Base-by-base conservation (phyloP, 2,329 filamentous ascomycete genomes). In the Monilinia aucupariae region DNA sequence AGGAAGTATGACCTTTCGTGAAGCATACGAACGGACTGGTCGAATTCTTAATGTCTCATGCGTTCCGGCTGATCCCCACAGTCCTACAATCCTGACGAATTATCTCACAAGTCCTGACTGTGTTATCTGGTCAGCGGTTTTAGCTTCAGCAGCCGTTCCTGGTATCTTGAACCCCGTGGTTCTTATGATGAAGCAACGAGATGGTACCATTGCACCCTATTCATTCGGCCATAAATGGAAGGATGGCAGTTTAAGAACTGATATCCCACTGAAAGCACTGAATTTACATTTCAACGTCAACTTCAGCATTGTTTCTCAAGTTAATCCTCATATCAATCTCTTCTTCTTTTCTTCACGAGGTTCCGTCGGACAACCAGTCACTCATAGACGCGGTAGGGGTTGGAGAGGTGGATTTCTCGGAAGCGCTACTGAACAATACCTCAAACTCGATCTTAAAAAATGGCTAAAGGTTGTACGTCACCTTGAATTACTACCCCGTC, bases 211-310 rank as follows among this genome's bases (percentile, higher is more conserved):
- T 4, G 85, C 86, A 0, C 94, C 94, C 0, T 99, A 96, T 76
- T 96, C 91, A 0, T 99, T 99, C 73, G 94, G 94, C 0, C 92
- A 97, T 79, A 97, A 97, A 77, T 99, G 94, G 94, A 99, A 99
- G 76, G 94, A 99, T 74, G 94, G 94, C 60, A 94, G 89, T 69
- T 78, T 99, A 61, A 85, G 94, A 45, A 99, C 94, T 1, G 94
- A 99, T 72, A 97, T 99, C 34, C 94, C 94, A 0, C 85, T 99
- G 72, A 94, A 93, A 76, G 89, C 92, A 1, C 81, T 99, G 59
- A 97, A 99, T 74, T 81, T 96, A 1, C 91, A 97, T 73, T 99
- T 99, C 80, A 97, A 97, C 75, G 94, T 97, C 75, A 97, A 96
- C 74, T 99, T 97, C 76, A 93, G 90, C 67, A 92, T 99, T 67